Conservation (phyloP, 106 monocot species). For the Triglochin maritima region DNA sequence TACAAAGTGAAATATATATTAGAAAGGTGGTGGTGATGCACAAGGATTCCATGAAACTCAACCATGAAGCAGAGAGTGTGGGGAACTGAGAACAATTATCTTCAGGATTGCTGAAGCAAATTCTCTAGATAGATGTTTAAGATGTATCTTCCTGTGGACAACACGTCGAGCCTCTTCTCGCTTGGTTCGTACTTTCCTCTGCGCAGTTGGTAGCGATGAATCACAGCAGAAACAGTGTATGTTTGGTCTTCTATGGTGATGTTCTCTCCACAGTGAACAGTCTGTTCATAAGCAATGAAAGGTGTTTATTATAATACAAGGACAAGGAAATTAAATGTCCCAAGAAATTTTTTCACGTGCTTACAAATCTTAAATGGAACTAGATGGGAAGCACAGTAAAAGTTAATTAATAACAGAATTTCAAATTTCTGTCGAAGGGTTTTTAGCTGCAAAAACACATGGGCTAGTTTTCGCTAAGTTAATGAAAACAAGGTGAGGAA, state of each 20-base stretch:
- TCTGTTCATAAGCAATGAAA: slow-evolving; percentile 26
- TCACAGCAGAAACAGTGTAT: slow-evolving; percentile 74
- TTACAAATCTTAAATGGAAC: too few relatives aligned
- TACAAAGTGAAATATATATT: too few relatives aligned
- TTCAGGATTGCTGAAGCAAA: slow-evolving; percentile 56
- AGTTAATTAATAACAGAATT: too few relatives aligned
- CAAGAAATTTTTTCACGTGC: too few relatives aligned
- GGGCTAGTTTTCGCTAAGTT: too few relatives aligned
- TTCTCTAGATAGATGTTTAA: slow-evolving; percentile 74
- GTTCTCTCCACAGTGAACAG: slow-evolving; percentile 83
- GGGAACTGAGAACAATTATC: neutral
- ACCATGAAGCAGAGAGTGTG: too few relatives aligned
- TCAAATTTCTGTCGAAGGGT: too few relatives aligned
- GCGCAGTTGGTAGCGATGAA: slow-evolving; percentile 75
- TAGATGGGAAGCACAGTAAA: too few relatives aligned
- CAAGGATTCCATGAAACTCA: too few relatives aligned
- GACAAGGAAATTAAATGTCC: neutral
- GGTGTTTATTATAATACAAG: neutral
- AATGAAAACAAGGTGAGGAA: too few relatives aligned
- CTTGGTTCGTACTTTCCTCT: slow-evolving; percentile 87
- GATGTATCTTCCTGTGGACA: slow-evolving; percentile 80
- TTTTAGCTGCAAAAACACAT: too few relatives aligned
- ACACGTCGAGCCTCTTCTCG: slow-evolving; percentile 87
- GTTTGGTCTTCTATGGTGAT: slow-evolving; percentile 80
- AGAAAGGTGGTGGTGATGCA: too few relatives aligned